These are phyloP conservation scores for Thelonectria olida DNA, from an alignment of 2,329 filamentous ascomycete genomes.

Conservation along the genomic window DNA sequence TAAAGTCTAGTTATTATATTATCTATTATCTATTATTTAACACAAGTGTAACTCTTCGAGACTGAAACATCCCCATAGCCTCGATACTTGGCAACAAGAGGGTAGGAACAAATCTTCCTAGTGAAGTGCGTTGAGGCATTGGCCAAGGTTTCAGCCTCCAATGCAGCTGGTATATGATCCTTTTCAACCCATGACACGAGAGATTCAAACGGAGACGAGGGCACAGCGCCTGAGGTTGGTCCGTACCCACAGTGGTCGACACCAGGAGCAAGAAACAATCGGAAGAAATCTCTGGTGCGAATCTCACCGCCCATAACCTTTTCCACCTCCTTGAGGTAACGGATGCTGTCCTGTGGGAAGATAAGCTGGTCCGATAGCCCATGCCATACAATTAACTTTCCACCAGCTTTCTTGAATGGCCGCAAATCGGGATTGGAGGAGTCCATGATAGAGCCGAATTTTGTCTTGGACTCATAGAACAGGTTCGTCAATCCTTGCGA, in stretches of 20 bases:
- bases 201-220: slow-evolving; percentile 2
- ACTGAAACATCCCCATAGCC: not conserved
- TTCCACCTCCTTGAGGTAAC: not conserved
- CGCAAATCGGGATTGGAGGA: slow-evolving; percentile 41
- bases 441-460: slow-evolving; percentile 20
- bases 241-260: slow-evolving; percentile 13
- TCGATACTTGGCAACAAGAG: not conserved
- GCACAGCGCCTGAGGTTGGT: not conserved
- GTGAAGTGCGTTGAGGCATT: not conserved
- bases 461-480: not conserved
- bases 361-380: slow-evolving; percentile 34
- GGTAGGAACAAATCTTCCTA: slow-evolving; percentile 10
- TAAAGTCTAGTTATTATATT: too few relatives aligned
- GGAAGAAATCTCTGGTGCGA: not conserved
- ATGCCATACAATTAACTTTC: slow-evolving; percentile 53
- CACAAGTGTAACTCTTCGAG: not conserved
- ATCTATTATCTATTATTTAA: too few relatives aligned
- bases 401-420: slow-evolving; percentile 44
- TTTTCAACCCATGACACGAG: slow-evolving; percentile 21
- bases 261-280: slow-evolving; percentile 12
- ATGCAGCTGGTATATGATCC: not conserved
- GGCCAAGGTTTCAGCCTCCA: not conserved
- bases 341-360: not conserved
- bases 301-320: not conserved
- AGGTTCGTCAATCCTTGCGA: not conserved